A percentile compares a stretch with the other conserved stretches of the same genome.
These are phyloP conservation scores for Stropharia rugosoannulata DNA, from an alignment of 768 basidiomycete genomes.

Conservation along the genomic window DNA sequence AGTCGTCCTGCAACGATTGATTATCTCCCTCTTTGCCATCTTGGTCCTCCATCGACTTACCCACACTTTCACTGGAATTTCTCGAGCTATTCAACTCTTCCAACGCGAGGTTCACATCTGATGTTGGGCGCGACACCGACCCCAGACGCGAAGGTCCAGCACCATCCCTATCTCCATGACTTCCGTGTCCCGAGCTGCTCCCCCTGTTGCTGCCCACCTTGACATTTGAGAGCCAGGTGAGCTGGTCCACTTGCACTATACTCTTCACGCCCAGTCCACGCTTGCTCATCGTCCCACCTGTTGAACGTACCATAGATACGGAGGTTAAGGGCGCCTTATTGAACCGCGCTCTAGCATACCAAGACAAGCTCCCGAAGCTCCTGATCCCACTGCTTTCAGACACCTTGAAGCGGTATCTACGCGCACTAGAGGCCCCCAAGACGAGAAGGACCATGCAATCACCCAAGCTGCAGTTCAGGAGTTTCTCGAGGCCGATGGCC, in stretches of 20 bases:
- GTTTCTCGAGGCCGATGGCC: slow-evolving; percentile 81
- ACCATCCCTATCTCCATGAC: slow-evolving; percentile 38
- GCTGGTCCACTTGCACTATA: slow-evolving; percentile 55
- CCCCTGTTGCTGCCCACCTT: slow-evolving; percentile 58
- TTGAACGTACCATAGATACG: slow-evolving; percentile 14
- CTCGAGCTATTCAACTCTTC: slow-evolving; percentile 20
- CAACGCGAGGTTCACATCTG: slow-evolving; percentile 17
- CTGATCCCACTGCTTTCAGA: slow-evolving; percentile 90
- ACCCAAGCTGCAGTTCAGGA: slow-evolving; percentile 76
- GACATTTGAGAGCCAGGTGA: slow-evolving; percentile 74
- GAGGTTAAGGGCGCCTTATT: background rate
- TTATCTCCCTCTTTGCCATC: slow-evolving; percentile 29
- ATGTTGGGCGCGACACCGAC: slow-evolving; percentile 39
- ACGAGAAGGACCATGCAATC: slow-evolving; percentile 71
- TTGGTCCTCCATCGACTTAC: slow-evolving; percentile 29
- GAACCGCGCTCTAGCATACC: slow-evolving; percentile 56
- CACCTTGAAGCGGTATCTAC: slow-evolving; percentile 78
- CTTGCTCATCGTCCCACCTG: slow-evolving; percentile 46
- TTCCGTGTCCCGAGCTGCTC: slow-evolving; percentile 46
- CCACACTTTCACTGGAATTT: slow-evolving; percentile 49
- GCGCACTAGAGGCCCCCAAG: slow-evolving; percentile 79
- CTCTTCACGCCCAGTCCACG: slow-evolving; percentile 50
- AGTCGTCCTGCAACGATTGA: slow-evolving; percentile 76
- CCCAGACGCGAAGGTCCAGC: slow-evolving; percentile 46
- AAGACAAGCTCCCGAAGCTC: slow-evolving; percentile 80